phyloP scores from a whole-genome alignment of 495 filamentous ascomycete genomes.

The Clohesyomyces aquaticus region DNA sequence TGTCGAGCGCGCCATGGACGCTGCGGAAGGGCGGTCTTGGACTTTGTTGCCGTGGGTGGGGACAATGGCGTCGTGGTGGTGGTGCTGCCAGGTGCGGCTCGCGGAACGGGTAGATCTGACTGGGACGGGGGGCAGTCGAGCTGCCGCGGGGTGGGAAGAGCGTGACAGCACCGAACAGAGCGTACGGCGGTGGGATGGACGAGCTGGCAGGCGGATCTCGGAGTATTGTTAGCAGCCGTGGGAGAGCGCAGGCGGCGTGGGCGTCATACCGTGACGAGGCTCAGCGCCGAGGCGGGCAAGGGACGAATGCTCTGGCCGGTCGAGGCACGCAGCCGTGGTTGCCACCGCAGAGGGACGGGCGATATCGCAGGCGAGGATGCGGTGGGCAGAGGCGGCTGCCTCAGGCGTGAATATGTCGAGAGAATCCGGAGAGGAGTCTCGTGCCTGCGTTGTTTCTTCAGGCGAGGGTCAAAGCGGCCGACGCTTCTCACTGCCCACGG shows the following conservation, averaged over 20 bases:
- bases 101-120: not conserved
- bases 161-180: not conserved
- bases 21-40: not conserved
- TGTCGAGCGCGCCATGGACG: slow-evolving; percentile 20
- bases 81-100: not conserved
- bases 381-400: not conserved
- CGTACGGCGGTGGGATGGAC: too few relatives aligned
- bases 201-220: too few relatives aligned
- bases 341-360: not conserved
- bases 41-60: not conserved
- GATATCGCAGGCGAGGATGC: not conserved
- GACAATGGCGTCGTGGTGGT: not conserved
- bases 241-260: not conserved
- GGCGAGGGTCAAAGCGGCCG: slow-evolving; percentile 1
- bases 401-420: too few relatives aligned
- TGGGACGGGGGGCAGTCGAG: not conserved
- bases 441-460: not conserved
- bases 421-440: not conserved
- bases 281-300: not conserved
- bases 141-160: not conserved
- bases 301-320: too few relatives aligned
- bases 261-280: not conserved
- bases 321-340: not conserved
- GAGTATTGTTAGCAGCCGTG: not conserved
- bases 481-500: not conserved